A percentile compares a stretch with the other conserved stretches of the same genome.
Evolutionary conservation across 345 rosid genomes (phyloP).

Genomic region (Noccaea bulbosa): DNA sequence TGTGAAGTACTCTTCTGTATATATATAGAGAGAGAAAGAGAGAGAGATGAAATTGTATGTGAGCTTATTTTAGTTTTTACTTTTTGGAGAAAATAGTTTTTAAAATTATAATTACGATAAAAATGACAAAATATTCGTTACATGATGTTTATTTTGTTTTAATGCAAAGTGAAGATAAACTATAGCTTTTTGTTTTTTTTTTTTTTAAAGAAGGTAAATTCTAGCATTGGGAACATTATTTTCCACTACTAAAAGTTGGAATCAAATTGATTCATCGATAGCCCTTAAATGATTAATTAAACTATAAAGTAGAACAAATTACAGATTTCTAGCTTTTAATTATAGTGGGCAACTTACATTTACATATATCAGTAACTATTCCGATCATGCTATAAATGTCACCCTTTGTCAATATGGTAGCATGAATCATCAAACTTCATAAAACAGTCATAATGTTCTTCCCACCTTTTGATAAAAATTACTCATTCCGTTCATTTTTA

Average conservation of each 20-base stretch:
- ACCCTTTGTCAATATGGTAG: slow-evolving; percentile 16
- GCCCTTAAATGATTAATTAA: not conserved
- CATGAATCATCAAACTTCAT: slow-evolving; percentile 24
- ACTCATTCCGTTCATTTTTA: too few relatives aligned
- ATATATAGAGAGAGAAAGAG: too few relatives aligned
- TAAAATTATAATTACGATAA: not conserved
- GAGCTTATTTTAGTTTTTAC: not conserved
- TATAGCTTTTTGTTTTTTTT: too few relatives aligned
- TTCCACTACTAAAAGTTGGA: slow-evolving; percentile 37
- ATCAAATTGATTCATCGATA: slow-evolving; percentile 3
- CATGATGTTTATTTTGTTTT: not conserved
- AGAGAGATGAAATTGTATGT: too few relatives aligned
- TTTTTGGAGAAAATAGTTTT: not conserved
- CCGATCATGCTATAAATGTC: slow-evolving; percentile 2
- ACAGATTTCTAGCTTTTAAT: slow-evolving; percentile 12
- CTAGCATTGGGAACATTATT: not conserved
- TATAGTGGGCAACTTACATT: slow-evolving; percentile 20
- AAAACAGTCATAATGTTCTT: slow-evolving; percentile 13
- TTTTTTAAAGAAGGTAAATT: not conserved
- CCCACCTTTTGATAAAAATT: not conserved
- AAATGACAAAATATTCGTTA: not conserved
- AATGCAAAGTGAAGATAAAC: not conserved
- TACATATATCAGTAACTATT: slow-evolving; percentile 20
- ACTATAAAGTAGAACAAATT: not conserved
- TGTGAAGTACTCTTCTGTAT: too few relatives aligned